Base-by-base conservation (phyloP, 1,139 yeast genomes). In the Debaryomycetaceae sp. region DNA sequence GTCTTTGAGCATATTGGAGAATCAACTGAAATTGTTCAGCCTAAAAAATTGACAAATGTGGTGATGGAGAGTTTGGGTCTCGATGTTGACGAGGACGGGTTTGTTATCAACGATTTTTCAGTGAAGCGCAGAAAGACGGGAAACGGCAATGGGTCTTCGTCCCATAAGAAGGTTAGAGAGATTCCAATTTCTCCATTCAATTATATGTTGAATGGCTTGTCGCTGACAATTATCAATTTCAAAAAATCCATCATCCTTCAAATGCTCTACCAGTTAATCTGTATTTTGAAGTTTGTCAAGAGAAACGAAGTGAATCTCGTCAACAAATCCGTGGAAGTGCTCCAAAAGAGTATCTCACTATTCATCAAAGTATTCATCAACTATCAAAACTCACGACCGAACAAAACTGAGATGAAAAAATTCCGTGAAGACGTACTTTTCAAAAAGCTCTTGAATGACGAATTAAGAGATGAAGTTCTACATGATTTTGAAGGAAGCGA, bases 21-120 rank as follows among this genome's bases (percentile, higher is more conserved):
- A 38, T 40, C 63, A 1, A 39, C 41, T 11, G 59, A 56, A 39
- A 46, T 40, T 5, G 40, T 38, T 32, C 50, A 47, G 37, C 41
- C 37, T 5, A 40, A 35, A 32, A 37, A 39, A 6, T 39, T 49
- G 2, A 48, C 46, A 35, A 38, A 38, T 19, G 59, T 58, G 1
- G 62, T 62, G 6, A 54, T 63, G 55, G 64, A 57, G 40, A 60
- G 64, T 43, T 55, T 62, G 37, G 68, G 66, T 14, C 44, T 64
- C 19, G 67, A 63, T 47, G 65, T 63, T 9, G 77, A 71, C 46
- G 76, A 71, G 38, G 76, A 72, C 48, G 77, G 78, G 13, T 70
- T 70, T 52, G 73, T 72, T 2, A 70, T 72, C 11, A 72, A 72
- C 46, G 77, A 71, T 49, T 71, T 71, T 43, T 65, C 70, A 11